Base-by-base conservation (phyloP, 441 rosid genomes). In the Gossypium gossypioides region DNA sequence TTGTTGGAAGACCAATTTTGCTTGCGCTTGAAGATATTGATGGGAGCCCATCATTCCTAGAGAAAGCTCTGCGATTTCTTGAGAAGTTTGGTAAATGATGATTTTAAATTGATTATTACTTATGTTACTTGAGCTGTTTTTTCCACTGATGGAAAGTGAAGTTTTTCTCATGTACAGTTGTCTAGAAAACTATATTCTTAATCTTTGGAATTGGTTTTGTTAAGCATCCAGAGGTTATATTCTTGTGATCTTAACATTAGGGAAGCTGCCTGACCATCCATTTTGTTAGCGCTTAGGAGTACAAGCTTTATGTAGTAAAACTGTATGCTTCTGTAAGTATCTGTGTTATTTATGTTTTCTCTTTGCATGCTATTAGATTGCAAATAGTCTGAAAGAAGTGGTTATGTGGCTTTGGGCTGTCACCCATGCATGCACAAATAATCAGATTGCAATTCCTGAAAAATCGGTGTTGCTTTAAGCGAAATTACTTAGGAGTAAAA, bases 1-100 rank as follows among this genome's bases (percentile, higher is more conserved):
- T 95, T 58, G 96, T 95, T 82, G 99, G 99, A 77, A 92, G 99
- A 76, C 99, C 99, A 18, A 92, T 95, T 78, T 84, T 95, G 82
- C 98, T 95, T 84, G 97, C 99, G 71, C 92, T 95, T 71, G 99
- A 95, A 82, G 97, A 95, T 84, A 91, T 95, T 85, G 99, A 95
- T 78, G 98, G 99, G 75, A 87, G 93, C 72, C 99, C 99, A 68
- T 92, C 99, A 15, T 95, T 95, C 76, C 95, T 95, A 66, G 99
- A 95, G 89, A 95, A 95, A 85, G 99, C 98, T 78, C 97, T 95
- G 81, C 87, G 63, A 68, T 95, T 92, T 82, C 86, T 95, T 48
- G 99, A 95, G 89, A 87, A 88, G 74, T 86, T 81, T 83, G 99
- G 99, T 95, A 77, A 74, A 96, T 75, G 67, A 34, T 64, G 72